Conservation (phyloP, 352 stramenopile genomes). For the Phytopythium aichiense region DNA sequence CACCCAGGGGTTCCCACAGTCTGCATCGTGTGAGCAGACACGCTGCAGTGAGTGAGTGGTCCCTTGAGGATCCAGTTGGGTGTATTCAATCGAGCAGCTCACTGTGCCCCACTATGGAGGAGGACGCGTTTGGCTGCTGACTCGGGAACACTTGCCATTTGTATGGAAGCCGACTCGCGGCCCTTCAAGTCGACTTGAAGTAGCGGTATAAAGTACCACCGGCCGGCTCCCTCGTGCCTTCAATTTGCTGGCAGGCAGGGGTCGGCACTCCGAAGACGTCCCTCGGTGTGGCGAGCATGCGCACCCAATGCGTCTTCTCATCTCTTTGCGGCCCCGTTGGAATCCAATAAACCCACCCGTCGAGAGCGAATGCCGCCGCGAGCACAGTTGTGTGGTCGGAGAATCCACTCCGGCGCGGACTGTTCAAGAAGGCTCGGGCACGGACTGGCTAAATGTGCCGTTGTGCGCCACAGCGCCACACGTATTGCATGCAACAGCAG, state of each 20-base stretch:
- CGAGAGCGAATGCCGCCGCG: not conserved
- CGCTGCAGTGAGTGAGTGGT: too few relatives aligned
- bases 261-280: not conserved
- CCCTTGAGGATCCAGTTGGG: too few relatives aligned
- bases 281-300: not conserved
- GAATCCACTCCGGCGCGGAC: too few relatives aligned
- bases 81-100: too few relatives aligned
- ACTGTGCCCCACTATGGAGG: not conserved
- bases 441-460: too few relatives aligned
- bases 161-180: not conserved
- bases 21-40: too few relatives aligned
- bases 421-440: too few relatives aligned
- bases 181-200: not conserved
- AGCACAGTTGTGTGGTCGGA: too few relatives aligned
- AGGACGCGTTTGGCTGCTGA: not conserved
- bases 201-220: constrained; percentile 1
- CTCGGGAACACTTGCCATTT: not conserved
- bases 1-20: too few relatives aligned
- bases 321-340: not conserved
- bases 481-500: too few relatives aligned
- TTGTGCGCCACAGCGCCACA: too few relatives aligned
- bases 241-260: not conserved
- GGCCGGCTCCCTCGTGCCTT: not conserved
- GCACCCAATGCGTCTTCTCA: not conserved
- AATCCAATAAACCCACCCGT: not conserved